These are phyloP conservation scores for Nadsonia starkeyi-henricii DNA, from an alignment of 1,139 yeast species.

Conservation along the genomic window DNA sequence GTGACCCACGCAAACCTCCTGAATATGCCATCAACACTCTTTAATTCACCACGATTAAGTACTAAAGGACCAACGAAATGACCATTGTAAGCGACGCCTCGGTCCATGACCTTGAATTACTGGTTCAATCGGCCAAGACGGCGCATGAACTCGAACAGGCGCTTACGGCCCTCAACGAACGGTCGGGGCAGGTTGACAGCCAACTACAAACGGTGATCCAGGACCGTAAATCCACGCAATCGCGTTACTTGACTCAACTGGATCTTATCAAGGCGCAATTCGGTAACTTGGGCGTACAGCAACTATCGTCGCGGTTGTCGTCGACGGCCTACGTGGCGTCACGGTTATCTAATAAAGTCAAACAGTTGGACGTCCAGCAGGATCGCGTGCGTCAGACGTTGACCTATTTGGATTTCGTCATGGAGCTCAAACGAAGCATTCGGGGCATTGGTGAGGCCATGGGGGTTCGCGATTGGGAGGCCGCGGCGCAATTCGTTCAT, in stretches of 20 bases:
- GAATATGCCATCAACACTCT: too few species aligned
- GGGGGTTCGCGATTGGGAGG: constrained; percentile 52
- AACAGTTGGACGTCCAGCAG: constrained; percentile 58
- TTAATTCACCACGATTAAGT: too few species aligned
- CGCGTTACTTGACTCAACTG: neutral
- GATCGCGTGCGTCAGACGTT: constrained; percentile 51
- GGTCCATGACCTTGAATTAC: too few species aligned
- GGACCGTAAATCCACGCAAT: neutral
- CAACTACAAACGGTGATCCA: neutral
- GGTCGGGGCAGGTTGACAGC: neutral
- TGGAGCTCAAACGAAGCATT: constrained; percentile 47
- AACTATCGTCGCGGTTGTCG: constrained; percentile 37
- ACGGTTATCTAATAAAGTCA: constrained; percentile 53
- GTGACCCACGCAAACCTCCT: too few species aligned
- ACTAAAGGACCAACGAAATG: too few species aligned
- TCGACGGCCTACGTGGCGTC: constrained; percentile 55
- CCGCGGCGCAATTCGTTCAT: constrained; percentile 53
- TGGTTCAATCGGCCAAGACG: too few species aligned
- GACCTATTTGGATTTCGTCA: constrained; percentile 51
- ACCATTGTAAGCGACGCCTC: too few species aligned
- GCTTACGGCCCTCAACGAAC: neutral
- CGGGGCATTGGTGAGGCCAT: constrained; percentile 57
- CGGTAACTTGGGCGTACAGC: constrained; percentile 25
- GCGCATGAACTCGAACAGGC: neutral
- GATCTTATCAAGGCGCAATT: constrained; percentile 16